phyloP scores from a whole-genome alignment of 805 yeast species.

The Cyberlindnera sargentensis region DNA sequence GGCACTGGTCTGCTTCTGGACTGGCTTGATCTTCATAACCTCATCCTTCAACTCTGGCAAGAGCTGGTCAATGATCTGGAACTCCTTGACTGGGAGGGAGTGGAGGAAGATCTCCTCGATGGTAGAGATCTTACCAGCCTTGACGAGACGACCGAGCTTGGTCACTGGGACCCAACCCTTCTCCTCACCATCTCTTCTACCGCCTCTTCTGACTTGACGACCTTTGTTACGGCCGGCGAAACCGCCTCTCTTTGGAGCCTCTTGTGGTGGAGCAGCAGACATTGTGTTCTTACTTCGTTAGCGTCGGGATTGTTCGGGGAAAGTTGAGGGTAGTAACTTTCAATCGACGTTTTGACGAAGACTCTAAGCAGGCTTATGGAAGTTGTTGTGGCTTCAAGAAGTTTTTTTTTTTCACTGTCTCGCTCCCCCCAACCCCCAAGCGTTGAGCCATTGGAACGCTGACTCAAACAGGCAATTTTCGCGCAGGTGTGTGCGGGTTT shows the following conservation, averaged over 20 bases:
- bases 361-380: too few relatives aligned
- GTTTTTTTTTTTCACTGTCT: too few relatives aligned
- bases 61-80: slow-evolving; percentile 95
- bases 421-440: too few relatives aligned
- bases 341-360: slow-evolving; percentile 33
- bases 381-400: too few relatives aligned
- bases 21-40: slow-evolving; percentile 99
- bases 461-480: too few relatives aligned
- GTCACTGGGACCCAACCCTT: slow-evolving; percentile 99
- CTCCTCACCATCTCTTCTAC: slow-evolving; percentile 85
- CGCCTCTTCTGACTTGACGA: slow-evolving; percentile 60
- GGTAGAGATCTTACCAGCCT: slow-evolving; percentile 95
- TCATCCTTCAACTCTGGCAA: slow-evolving; percentile 95
- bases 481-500: too few relatives aligned
- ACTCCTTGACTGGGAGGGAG: slow-evolving; percentile 99
- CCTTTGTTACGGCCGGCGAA: slow-evolving; percentile 54
- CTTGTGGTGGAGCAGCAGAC: slow-evolving; percentile 35
- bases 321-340: slow-evolving; percentile 48
- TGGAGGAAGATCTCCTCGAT: slow-evolving; percentile 98
- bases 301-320: slow-evolving; percentile 46
- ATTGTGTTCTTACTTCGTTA: slow-evolving; percentile 21
- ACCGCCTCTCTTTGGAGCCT: slow-evolving; percentile 44
- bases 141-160: slow-evolving; percentile 99
- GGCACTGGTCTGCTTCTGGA: slow-evolving; percentile 99
- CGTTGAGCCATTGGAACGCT: too few relatives aligned